Conservation (phyloP, 176 grass and related monocot genomes). For the Pharus latifolius region DNA sequence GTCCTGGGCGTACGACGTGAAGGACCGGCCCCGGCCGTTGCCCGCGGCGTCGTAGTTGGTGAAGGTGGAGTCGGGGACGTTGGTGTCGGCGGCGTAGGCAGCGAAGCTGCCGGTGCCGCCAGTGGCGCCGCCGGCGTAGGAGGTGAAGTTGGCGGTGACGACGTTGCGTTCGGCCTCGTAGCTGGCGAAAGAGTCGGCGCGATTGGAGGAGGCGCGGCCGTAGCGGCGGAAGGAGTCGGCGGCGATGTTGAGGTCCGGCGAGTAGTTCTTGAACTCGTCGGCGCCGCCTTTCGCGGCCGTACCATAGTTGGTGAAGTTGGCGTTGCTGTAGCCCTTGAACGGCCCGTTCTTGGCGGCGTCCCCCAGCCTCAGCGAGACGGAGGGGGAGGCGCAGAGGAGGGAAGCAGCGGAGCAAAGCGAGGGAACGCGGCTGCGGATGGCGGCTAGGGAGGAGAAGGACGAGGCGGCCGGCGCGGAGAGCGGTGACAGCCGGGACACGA, state of each 20-base stretch:
- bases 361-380: neutral
- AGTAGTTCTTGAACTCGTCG: conserved; percentile 41
- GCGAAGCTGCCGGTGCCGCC: conserved; percentile 43
- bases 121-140: conserved; percentile 47
- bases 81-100: conserved; percentile 38
- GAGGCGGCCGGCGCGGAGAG: conserved; percentile 32
- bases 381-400: conserved; percentile 50
- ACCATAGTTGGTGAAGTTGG: conserved; percentile 76
- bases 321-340: conserved; percentile 44
- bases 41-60: conserved; percentile 52
- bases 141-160: conserved; percentile 73
- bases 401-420: conserved; percentile 45
- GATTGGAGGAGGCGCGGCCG: conserved; percentile 13
- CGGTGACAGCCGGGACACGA: conserved; percentile 67
- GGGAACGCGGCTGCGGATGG: conserved; percentile 23
- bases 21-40: conserved; percentile 36
- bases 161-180: conserved; percentile 70
- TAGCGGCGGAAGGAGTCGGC: conserved; percentile 66
- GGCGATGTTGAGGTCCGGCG: conserved; percentile 49
- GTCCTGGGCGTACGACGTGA: conserved; percentile 42
- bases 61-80: conserved; percentile 59
- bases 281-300: conserved; percentile 10
- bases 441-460: conserved; percentile 11
- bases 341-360: neutral
- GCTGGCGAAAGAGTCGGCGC: conserved; percentile 34